phyloP scores from a whole-genome alignment of 495 filamentous ascomycete genomes.

The Hamigera avellanea region DNA sequence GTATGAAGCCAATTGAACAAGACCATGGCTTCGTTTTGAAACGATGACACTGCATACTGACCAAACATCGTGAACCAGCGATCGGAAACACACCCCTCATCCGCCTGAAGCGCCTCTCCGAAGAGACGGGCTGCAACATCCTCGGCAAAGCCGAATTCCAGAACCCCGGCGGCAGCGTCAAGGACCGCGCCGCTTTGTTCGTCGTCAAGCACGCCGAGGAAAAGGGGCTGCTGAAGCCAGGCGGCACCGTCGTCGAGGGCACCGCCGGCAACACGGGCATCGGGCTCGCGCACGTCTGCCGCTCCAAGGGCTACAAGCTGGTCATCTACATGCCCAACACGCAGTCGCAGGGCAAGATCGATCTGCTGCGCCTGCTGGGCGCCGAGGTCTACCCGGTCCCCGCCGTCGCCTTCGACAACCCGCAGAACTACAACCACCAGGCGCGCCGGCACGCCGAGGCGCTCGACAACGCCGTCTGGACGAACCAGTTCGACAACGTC shows the following conservation, averaged over 20 bases:
- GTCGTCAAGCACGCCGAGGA: slow-evolving; percentile 91
- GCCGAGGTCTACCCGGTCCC: slow-evolving; percentile 98
- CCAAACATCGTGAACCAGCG: slow-evolving; percentile 42
- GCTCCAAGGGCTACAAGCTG: slow-evolving; percentile 82
- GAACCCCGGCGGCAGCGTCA: slow-evolving; percentile 93
- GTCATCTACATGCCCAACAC: slow-evolving; percentile 99
- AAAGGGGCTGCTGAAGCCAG: slow-evolving; percentile 63
- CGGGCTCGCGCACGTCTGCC: slow-evolving; percentile 92
- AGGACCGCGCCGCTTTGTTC: slow-evolving; percentile 92
- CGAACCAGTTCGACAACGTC: slow-evolving; percentile 95
- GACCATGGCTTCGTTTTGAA: too few species aligned
- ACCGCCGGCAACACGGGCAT: slow-evolving; percentile 98
- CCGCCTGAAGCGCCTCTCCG: slow-evolving; percentile 74
- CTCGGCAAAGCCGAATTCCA: slow-evolving; percentile 98
- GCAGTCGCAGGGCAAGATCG: slow-evolving; percentile 95
- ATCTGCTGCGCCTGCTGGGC: slow-evolving; percentile 79
- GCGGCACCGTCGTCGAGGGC: slow-evolving; percentile 92
- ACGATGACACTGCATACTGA: slow-evolving; percentile 1
- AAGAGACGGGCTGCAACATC: slow-evolving; percentile 86
- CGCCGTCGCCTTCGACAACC: slow-evolving; percentile 91
- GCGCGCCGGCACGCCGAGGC: slow-evolving; percentile 77
- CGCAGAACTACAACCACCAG: slow-evolving; percentile 96
- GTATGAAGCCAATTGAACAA: slow-evolving; percentile 33
- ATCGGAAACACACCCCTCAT: slow-evolving; percentile 97
- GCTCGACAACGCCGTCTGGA: slow-evolving; percentile 90